Base-by-base conservation (phyloP, 164 flowering plant species). In the Liriodendron chinense region DNA sequence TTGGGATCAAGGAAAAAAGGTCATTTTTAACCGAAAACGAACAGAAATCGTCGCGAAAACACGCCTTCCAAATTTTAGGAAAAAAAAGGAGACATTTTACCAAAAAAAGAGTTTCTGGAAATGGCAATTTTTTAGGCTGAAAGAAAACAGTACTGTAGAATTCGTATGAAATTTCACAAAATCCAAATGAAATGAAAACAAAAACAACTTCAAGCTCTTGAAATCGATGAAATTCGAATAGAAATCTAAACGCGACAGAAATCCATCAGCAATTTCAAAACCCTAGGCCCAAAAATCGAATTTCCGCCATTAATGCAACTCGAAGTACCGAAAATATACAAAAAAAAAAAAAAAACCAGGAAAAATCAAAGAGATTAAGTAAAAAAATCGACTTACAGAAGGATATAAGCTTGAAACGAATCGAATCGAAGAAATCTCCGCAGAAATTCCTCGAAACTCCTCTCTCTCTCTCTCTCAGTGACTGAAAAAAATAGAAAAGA, bases 391-490 rank as follows among this genome's bases (percentile, higher is more conserved):
- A 63, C 66, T 63, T 63, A 63, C 66, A 63, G 65, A 63, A 63
- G 62, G n/a, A 57, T 57, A 57, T 57, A 2, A 57, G 62, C 62
- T 57, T 20, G 16, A 13, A 57, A 57, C 20, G 16, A 20, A 57
- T 57, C 62, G 62, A 57, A 57, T 57, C 24, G 10, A 63, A 63
- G 23, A 63, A n/a, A 3, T 63, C 20, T 21, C 66, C 24, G 24
- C 66, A 63, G 66, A 63, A 22, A 63, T 63, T 22, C 66, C 20
- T 63, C 65, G 65, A n/a, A n/a, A n/a, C 65, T 56, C 62, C 61
- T 57, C 62, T 57, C 62, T 20, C 62, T 57, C 62, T 16, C 62
- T 20, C 62, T 57, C 16, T 5, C 62, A 3, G 5, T 20, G 62
- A 57, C 20, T 13, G n/a, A 20, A 20, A 57, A 57, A 14, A 57